A percentile compares a stretch with the other conserved stretches of the same genome.
These are phyloP conservation scores for Pseudopyrenochaeta lycopersici DNA, from an alignment of 2,329 filamentous ascomycete genomes.

Conservation along the genomic window DNA sequence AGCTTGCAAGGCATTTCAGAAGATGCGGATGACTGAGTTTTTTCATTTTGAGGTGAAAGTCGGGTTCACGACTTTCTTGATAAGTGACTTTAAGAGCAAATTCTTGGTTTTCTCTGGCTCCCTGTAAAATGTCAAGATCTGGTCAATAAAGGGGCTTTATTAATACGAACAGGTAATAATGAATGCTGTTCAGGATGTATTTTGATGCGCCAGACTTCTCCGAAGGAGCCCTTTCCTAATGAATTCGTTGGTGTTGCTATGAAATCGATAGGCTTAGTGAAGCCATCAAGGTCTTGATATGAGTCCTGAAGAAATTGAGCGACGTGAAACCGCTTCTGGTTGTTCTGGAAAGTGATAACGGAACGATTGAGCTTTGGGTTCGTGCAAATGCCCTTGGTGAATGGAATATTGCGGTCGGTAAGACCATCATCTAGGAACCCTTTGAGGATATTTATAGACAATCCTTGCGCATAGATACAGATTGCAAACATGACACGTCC, in stretches of 20 bases:
- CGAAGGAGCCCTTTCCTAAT: constrained; percentile 14
- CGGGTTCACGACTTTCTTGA: constrained; percentile 7
- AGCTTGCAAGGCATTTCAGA: constrained; percentile 24
- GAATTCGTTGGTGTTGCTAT: neutral
- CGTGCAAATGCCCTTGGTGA: neutral
- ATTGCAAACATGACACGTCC: constrained; percentile 15
- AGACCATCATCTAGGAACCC: constrained; percentile 12
- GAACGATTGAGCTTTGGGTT: neutral
- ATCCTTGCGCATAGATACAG: constrained; percentile 5
- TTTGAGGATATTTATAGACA: constrained; percentile 11
- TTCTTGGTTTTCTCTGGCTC: neutral
- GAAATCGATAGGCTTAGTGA: constrained; percentile 12
- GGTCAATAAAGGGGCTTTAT: no score
- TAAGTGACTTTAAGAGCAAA: constrained; percentile 19
- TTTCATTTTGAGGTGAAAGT: constrained; percentile 12
- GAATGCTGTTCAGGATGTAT: constrained; percentile 12
- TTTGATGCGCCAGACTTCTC: constrained; percentile 8
- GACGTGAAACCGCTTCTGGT: constrained; percentile 1
- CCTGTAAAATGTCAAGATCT: neutral
- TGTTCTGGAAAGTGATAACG: neutral
- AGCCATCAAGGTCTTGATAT: neutral
- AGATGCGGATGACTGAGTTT: constrained; percentile 19
- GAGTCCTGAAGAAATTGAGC: neutral
- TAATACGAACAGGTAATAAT: constrained; percentile 11
- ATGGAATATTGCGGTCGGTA: constrained; percentile 10